A percentile compares a stretch with the other conserved stretches of the same genome.
These are phyloP conservation scores for Plasmodiophora brassicae DNA, from an alignment of 208 protist genomes.

Conservation along the genomic window DNA sequence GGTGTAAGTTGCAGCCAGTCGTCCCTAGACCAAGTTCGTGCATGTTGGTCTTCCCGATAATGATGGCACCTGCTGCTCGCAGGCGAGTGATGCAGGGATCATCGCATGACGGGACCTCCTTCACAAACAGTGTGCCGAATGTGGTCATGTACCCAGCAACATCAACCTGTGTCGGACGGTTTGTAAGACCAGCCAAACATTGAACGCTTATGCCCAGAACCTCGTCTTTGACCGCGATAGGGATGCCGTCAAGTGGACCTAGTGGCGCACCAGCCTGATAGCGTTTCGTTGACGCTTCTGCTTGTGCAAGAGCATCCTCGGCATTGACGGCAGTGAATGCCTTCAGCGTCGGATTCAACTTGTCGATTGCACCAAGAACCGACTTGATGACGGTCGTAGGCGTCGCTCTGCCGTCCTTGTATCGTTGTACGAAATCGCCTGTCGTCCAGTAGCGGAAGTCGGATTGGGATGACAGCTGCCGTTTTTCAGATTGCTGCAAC, in stretches of 20 bases:
- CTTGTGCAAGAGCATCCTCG: background rate
- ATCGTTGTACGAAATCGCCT: too few species aligned
- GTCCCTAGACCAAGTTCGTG: conserved; percentile 42
- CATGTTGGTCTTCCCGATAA: conserved; percentile 50
- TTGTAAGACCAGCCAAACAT: too few species aligned
- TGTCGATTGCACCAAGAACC: too few species aligned
- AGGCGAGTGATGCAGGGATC: background rate
- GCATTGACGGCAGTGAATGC: background rate
- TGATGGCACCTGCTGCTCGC: conserved; percentile 7
- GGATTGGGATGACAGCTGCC: too few species aligned
- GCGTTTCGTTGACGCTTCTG: background rate
- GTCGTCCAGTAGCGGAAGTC: too few species aligned
- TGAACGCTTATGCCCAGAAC: too few species aligned
- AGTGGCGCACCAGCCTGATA: background rate
- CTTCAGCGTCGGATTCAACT: too few species aligned
- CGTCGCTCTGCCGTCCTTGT: too few species aligned
- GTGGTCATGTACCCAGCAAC: background rate
- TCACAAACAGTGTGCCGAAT: background rate
- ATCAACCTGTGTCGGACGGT: too few species aligned
- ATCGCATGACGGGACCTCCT: background rate
- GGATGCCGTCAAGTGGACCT: background rate
- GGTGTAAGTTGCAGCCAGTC: conserved; percentile 31
- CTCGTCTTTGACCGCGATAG: background rate
- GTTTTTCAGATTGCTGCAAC: too few species aligned
- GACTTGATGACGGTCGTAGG: too few species aligned